Evolutionary conservation across 208 protist genomes (phyloP).

Genomic region (Leishmania tarentolae): DNA sequence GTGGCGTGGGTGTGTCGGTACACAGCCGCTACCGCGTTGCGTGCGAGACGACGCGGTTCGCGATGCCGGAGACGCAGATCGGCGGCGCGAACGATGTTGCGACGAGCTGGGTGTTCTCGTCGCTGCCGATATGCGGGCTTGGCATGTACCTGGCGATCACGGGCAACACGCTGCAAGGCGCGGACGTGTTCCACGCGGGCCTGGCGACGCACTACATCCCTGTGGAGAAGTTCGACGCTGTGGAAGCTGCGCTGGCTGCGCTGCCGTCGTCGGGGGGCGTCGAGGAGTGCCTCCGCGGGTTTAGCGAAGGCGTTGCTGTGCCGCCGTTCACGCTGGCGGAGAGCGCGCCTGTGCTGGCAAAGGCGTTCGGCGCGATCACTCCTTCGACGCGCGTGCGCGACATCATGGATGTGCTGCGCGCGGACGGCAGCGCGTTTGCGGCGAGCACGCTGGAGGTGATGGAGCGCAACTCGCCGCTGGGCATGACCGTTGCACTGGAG

Average conservation of each 20-base stretch:
- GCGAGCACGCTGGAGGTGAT: slow-evolving; percentile 33
- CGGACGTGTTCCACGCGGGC: slow-evolving; percentile 63
- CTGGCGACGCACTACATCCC: slow-evolving; percentile 80
- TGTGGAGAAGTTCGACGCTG: slow-evolving; percentile 26
- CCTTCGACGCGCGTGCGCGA: slow-evolving; percentile 42
- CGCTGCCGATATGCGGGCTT: slow-evolving; percentile 46
- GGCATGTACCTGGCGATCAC: slow-evolving; percentile 83
- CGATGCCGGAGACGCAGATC: slow-evolving; percentile 87
- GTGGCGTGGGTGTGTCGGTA: slow-evolving; percentile 80
- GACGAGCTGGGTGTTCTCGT: slow-evolving; percentile 63
- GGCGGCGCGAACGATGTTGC: slow-evolving; percentile 72
- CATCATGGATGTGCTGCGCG: slow-evolving; percentile 41
- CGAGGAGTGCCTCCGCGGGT: slow-evolving; percentile 37
- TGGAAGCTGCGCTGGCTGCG: slow-evolving; percentile 38
- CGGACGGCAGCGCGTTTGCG: slow-evolving; percentile 48
- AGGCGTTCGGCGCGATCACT: slow-evolving; percentile 40
- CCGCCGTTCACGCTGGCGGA: slow-evolving; percentile 55
- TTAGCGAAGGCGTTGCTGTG: slow-evolving; percentile 23
- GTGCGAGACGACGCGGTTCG: slow-evolving; percentile 76
- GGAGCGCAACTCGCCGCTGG: slow-evolving; percentile 54
- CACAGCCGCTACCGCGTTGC: slow-evolving; percentile 76
- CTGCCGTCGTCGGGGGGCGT: slow-evolving; percentile 27
- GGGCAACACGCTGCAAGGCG: slow-evolving; percentile 72
- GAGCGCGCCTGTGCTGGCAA: slow-evolving; percentile 29
- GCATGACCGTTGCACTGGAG: slow-evolving; percentile 58